These are phyloP conservation scores for Saitozyma sp. DNA, from an alignment of 768 basidiomycete species.

Conservation along the genomic window DNA sequence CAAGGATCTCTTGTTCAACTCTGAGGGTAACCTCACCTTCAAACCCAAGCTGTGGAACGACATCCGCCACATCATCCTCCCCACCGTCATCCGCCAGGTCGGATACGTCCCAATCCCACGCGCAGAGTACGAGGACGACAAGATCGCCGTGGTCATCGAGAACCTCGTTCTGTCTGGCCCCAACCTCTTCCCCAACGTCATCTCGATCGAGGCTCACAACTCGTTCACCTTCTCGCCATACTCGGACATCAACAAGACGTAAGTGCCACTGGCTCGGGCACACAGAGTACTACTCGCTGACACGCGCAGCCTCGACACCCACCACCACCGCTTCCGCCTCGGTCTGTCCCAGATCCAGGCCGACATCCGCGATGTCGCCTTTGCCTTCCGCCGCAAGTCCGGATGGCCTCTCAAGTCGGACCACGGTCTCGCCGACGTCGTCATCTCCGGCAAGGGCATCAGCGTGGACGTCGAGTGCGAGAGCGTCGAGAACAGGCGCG, in stretches of 20 bases:
- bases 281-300: neutral
- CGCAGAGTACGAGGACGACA: slow-evolving; percentile 86
- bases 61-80: slow-evolving; percentile 77
- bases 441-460: slow-evolving; percentile 80
- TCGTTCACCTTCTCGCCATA: slow-evolving; percentile 83
- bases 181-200: slow-evolving; percentile 75
- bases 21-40: slow-evolving; percentile 79
- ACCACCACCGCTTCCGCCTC: slow-evolving; percentile 70
- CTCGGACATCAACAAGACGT: slow-evolving; percentile 52
- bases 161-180: slow-evolving; percentile 60
- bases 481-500: slow-evolving; percentile 50
- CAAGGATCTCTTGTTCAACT: slow-evolving; percentile 67
- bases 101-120: slow-evolving; percentile 76
- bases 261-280: neutral
- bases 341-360: slow-evolving; percentile 78
- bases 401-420: slow-evolving; percentile 61
- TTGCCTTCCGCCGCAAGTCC: slow-evolving; percentile 83
- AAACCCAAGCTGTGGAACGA: slow-evolving; percentile 86
- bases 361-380: slow-evolving; percentile 89
- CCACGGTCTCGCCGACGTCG: slow-evolving; percentile 43
- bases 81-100: slow-evolving; percentile 72
- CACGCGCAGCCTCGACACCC: slow-evolving; percentile 54
- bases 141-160: slow-evolving; percentile 85
- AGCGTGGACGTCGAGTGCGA: slow-evolving; percentile 58
- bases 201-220: slow-evolving; percentile 69